Conservation (phyloP, 2,329 filamentous ascomycete genomes). For the Talaromyces piceae region DNA sequence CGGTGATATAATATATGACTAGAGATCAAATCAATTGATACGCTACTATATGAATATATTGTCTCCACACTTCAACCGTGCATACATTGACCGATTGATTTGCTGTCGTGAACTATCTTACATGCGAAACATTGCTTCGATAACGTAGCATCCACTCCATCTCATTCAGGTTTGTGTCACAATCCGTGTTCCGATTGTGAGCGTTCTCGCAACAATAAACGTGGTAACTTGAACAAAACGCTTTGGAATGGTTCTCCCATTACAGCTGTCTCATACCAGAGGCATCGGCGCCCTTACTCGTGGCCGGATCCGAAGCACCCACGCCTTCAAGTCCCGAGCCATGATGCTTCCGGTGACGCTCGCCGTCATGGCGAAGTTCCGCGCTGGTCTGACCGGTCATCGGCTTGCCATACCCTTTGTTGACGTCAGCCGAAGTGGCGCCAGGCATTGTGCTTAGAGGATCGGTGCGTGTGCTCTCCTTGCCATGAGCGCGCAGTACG, state of each 20-base stretch:
- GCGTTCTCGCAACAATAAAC: too few relatives aligned
- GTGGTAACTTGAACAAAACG: too few relatives aligned
- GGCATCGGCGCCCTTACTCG: constrained; percentile 3
- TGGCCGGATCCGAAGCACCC: constrained; percentile 22
- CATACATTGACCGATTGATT: too few relatives aligned
- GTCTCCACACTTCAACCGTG: too few relatives aligned
- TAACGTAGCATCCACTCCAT: too few relatives aligned
- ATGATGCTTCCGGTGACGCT: constrained; percentile 35
- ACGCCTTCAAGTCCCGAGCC: constrained; percentile 39
- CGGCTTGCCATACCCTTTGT: constrained; percentile 48
- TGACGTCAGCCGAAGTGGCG: constrained; percentile 47
- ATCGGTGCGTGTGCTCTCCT: constrained; percentile 34
- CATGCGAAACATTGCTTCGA: too few relatives aligned
- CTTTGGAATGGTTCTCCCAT: too few relatives aligned
- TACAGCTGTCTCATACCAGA: too few relatives aligned
- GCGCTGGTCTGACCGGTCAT: constrained; percentile 41
- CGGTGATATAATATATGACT: not conserved
- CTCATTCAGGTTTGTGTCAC: too few relatives aligned
- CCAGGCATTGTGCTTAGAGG: constrained; percentile 44
- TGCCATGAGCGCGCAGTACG: constrained; percentile 33
- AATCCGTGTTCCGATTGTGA: too few relatives aligned
- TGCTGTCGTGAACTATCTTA: too few relatives aligned
- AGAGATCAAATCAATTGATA: not conserved
- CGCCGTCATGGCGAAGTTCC: constrained; percentile 43
- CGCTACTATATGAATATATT: too few relatives aligned